A percentile compares a stretch with the other conserved stretches of the same genome.
phyloP scores from a whole-genome alignment of 139 green algal species.

The Chlorella sp. region DNA sequence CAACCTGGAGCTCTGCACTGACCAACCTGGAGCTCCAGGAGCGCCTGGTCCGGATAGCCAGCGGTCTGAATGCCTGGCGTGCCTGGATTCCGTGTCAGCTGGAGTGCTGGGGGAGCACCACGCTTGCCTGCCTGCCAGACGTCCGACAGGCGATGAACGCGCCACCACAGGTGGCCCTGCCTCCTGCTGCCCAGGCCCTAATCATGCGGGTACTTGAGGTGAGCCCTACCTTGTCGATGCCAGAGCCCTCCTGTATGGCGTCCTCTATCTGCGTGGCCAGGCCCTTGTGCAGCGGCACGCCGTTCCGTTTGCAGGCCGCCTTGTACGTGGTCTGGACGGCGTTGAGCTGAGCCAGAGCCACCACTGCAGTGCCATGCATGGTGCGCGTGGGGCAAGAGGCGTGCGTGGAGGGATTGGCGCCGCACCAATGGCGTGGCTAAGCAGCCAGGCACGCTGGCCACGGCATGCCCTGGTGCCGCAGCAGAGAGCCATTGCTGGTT shows the following conservation, averaged over 20 bases:
- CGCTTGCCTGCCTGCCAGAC: not conserved
- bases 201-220: too few relatives aligned
- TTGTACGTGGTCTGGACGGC: conserved; percentile 26
- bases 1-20: too few relatives aligned
- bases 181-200: too few relatives aligned
- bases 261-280: conserved; percentile 18
- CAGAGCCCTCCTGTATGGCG: conserved; percentile 10
- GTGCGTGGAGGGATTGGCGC: not conserved
- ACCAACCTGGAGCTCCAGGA: too few relatives aligned
- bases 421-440: too few relatives aligned
- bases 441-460: too few relatives aligned
- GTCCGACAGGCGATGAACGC: not conserved
- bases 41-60: too few relatives aligned
- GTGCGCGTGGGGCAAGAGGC: too few relatives aligned
- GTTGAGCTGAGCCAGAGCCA: conserved; percentile 14
- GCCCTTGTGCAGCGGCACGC: conserved; percentile 11
- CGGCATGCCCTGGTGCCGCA: too few relatives aligned
- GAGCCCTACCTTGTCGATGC: conserved; percentile 11
- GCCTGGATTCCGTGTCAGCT: not conserved
- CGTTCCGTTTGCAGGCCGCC: conserved; percentile 16
- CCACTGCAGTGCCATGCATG: conserved; percentile 13
- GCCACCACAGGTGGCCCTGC: too few relatives aligned
- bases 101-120: not conserved
- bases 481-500: too few relatives aligned
- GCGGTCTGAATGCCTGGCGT: too few relatives aligned